A percentile compares a stretch with the other conserved stretches of the same genome.
phyloP scores from a whole-genome alignment of 176 grass and related monocot genomes.

The Paspalum vaginatum region DNA sequence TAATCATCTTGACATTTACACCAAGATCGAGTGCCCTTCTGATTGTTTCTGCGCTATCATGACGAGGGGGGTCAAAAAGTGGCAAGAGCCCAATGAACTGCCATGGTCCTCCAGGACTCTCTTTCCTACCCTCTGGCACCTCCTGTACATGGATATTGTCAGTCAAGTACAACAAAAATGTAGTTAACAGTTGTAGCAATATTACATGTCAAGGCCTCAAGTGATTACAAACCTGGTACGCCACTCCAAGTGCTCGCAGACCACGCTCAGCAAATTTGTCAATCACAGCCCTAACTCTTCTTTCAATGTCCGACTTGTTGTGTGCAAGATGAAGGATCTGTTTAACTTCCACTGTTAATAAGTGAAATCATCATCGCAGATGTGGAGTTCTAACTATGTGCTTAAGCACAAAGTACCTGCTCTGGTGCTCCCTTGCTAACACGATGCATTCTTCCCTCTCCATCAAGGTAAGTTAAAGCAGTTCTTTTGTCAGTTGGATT shows the following conservation, averaged over 20 bases:
- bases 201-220: not conserved
- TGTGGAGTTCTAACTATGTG: not conserved
- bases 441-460: slow-evolving; percentile 74
- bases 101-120: slow-evolving; percentile 80
- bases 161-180: slow-evolving; percentile 22
- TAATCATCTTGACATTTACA: slow-evolving; percentile 97
- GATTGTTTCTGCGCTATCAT: slow-evolving; percentile 95
- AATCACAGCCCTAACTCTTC: slow-evolving; percentile 73
- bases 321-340: slow-evolving; percentile 89
- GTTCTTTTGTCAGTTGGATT: slow-evolving; percentile 96
- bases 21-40: slow-evolving; percentile 81
- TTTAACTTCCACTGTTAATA: slow-evolving; percentile 37
- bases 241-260: slow-evolving; percentile 79
- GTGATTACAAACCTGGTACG: slow-evolving; percentile 63
- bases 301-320: slow-evolving; percentile 85
- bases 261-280: slow-evolving; percentile 93
- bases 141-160: slow-evolving; percentile 49
- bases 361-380: slow-evolving; percentile 22
- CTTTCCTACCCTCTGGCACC: slow-evolving; percentile 88
- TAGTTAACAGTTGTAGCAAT: not conserved
- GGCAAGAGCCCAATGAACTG: slow-evolving; percentile 86
- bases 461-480: slow-evolving; percentile 81
- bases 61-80: slow-evolving; percentile 88
- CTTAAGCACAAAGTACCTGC: slow-evolving; percentile 55
- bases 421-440: slow-evolving; percentile 97